phyloP scores from a whole-genome alignment of 192 early-diverging fungal genomes.

The Polychytrium aggregatum region DNA sequence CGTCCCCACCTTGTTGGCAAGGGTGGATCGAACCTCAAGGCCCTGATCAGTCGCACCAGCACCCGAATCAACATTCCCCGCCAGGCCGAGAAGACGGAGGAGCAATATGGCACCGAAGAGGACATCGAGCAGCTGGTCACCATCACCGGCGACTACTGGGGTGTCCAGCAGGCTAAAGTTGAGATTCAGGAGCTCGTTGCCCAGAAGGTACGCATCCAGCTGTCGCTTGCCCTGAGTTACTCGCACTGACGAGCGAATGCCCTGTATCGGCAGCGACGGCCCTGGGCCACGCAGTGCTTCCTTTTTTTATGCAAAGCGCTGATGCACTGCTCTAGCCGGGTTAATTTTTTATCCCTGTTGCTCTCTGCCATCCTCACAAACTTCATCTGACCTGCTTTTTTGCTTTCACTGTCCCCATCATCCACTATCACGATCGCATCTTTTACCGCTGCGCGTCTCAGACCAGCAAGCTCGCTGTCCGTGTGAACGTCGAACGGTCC shows the following conservation, averaged over 20 bases:
- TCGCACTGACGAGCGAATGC: too few species aligned
- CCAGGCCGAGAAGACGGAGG: conserved; percentile 11
- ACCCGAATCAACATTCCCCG: conserved; percentile 64
- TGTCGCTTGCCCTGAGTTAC: too few species aligned
- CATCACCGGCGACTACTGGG: conserved; percentile 74
- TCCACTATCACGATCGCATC: neutral
- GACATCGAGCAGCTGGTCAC: conserved; percentile 56
- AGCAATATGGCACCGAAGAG: conserved; percentile 25
- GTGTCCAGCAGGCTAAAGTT: conserved; percentile 72
- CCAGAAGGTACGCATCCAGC: conserved; percentile 45
- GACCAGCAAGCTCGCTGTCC: conserved; percentile 57
- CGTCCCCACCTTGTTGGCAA: conserved; percentile 75
- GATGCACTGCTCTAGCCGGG: too few species aligned
- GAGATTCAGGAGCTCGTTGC: conserved; percentile 72
- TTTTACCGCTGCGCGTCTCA: conserved; percentile 7
- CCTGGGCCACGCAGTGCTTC: too few species aligned
- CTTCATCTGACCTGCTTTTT: too few species aligned
- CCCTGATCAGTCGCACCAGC: conserved; percentile 60
- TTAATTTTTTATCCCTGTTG: too few species aligned
- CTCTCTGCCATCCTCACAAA: too few species aligned
- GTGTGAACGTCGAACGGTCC: conserved; percentile 58
- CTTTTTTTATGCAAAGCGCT: too few species aligned
- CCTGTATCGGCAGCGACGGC: too few species aligned
- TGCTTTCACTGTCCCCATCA: neutral
- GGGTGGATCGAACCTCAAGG: conserved; percentile 66